Conservation (phyloP, 192 early-diverging fungal species). For the Coemansia sp. region DNA sequence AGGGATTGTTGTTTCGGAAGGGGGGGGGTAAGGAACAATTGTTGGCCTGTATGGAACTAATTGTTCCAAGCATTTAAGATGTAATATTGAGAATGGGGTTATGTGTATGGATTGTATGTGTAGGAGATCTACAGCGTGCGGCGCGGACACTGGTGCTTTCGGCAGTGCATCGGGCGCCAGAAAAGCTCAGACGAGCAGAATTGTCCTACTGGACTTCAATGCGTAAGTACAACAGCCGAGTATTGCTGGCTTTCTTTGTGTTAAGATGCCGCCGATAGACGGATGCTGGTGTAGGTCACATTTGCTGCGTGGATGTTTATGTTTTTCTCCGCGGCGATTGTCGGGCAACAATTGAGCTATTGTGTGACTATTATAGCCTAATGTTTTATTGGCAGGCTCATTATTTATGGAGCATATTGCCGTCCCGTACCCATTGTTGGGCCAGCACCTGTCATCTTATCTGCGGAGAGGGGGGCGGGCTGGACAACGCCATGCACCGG, state of each 20-base stretch:
- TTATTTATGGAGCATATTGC: neutral
- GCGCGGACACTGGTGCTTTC: slow-evolving; percentile 51
- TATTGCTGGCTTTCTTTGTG: neutral
- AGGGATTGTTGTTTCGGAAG: neutral
- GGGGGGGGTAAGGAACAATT: neutral
- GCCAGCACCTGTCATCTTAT: neutral
- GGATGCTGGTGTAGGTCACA: neutral
- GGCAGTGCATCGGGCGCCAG: slow-evolving; percentile 39
- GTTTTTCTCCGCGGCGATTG: neutral
- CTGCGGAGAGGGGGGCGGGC: neutral
- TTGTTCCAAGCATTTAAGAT: neutral
- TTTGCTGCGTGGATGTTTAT: neutral
- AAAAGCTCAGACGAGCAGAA: slow-evolving; percentile 40
- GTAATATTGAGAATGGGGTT: neutral
- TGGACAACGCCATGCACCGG: neutral
- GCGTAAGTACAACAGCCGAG: slow-evolving; percentile 33
- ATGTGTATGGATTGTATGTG: neutral
- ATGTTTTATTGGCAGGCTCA: neutral
- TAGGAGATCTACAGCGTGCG: slow-evolving; percentile 50
- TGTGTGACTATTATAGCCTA: slow-evolving; percentile 12
- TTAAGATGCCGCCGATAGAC: neutral
- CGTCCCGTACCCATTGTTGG: neutral
- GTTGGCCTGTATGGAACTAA: neutral
- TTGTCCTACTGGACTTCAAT: slow-evolving; percentile 49
- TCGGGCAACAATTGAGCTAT: neutral